Conservation (phyloP, 2,329 filamentous ascomycete genomes). For the Diplodia corticola region DNA sequence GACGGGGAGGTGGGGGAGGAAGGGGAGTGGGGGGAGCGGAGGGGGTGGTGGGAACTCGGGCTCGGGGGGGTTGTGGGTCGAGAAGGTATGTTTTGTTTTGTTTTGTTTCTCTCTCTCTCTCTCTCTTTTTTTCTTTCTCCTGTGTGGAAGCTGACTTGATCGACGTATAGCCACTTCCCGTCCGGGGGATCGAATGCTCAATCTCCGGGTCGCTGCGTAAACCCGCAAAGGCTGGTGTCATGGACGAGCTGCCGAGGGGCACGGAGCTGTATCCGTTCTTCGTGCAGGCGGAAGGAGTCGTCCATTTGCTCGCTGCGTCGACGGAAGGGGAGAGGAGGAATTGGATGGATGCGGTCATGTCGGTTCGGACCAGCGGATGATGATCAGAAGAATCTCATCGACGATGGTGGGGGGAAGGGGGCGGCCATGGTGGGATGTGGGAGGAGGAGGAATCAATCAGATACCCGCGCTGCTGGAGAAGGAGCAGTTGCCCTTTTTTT, state of each 20-base stretch:
- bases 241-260: conserved; percentile 33
- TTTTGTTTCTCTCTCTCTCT: background rate
- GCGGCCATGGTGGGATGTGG: background rate
- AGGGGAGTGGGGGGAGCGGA: background rate
- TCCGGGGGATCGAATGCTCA: conserved; percentile 26
- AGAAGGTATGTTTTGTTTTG: conserved; percentile 23
- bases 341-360: background rate
- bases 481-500: background rate
- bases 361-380: background rate
- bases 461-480: background rate
- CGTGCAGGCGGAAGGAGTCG: background rate
- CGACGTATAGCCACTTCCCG: conserved; percentile 26
- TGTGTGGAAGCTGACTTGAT: background rate
- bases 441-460: background rate
- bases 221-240: conserved; percentile 31
- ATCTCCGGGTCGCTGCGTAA: conserved; percentile 29
- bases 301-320: background rate
- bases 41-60: background rate
- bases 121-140: background rate
- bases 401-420: background rate
- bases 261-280: conserved; percentile 30
- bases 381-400: no score
- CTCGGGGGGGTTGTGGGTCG: conserved; percentile 23
- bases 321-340: background rate
- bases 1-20: background rate